Base-by-base conservation (phyloP, 192 early-diverging fungal species). In the Entomortierella lignicola region DNA sequence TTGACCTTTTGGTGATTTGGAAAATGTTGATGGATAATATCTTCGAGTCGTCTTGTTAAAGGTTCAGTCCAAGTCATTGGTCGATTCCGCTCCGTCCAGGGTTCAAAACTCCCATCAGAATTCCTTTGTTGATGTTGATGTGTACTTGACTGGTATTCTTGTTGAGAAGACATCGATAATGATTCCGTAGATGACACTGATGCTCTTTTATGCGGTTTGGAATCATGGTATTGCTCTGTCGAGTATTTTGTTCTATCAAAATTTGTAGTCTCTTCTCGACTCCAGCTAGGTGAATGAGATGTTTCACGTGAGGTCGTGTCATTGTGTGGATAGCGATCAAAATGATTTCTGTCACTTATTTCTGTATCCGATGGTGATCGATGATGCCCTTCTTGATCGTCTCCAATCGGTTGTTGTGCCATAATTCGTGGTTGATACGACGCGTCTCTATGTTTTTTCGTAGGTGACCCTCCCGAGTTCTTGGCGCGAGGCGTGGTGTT, bases 61-160 rank as follows among this genome's bases (percentile, higher is more conserved):
- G 72, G 64, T 25, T 74, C 72, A 26, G 72, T 74, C 72, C 63
- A 74, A 8, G 71, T 73, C 71, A 74, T 74, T 5, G 72, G 72
- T 43, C 65, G 23, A 47, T 39, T 74, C 17, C 72, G 25, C 13
- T 74, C 63, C 30, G 51, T 52, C 62, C 62, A 64, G 1, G 50
- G 31, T 34, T 64, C 62, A 2, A 27, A 48, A 8, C 47, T 44
- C 11, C 29, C 26, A 29, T 64, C 50, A 5, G 31, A 18, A 6
- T 29, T 13, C 3, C 51, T 17, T 4, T 53, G 3, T 32, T 41
- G 32, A 23, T 51, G 60, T 2, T 30, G 43, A 8, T 63, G 62
- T 39, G 32, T n/a, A n/a, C 29, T 51, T 13, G 39, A 4, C 4
- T 51, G 30, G 27, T 20, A 13, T 1, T 62, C 60, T 8, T 29